These are phyloP conservation scores for Irpex lacteus DNA, from an alignment of 1,284 basidiomycete species.

Conservation along the genomic window DNA sequence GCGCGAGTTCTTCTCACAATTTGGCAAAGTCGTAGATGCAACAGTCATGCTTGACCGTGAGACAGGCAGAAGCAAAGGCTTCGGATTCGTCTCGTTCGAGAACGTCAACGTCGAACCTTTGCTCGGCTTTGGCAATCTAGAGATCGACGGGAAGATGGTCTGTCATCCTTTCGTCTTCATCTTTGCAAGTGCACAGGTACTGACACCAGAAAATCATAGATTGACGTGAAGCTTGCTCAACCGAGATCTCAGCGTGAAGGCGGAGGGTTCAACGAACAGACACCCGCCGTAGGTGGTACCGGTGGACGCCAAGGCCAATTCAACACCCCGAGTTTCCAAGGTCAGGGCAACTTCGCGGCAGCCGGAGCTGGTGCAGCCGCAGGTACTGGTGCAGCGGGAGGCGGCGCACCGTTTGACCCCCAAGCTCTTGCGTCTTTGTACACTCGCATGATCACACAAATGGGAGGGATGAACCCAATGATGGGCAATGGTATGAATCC, in stretches of 20 bases:
- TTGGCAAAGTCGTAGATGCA: conserved; percentile 92
- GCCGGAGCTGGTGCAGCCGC: conserved; percentile 18
- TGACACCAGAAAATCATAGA: conserved; percentile 43
- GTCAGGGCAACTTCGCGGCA: conserved; percentile 15
- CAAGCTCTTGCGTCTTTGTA: conserved; percentile 79
- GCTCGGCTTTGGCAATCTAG: conserved; percentile 81
- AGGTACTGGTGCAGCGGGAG: conserved; percentile 22
- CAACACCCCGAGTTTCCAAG: conserved; percentile 27
- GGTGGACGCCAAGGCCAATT: conserved; percentile 21
- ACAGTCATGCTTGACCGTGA: conserved; percentile 99
- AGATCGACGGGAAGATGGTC: conserved; percentile 91
- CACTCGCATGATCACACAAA: conserved; percentile 79
- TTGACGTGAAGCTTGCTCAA: conserved; percentile 93
- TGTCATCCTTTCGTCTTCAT: conserved; percentile 27
- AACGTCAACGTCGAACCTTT: conserved; percentile 85
- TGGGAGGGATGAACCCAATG: conserved; percentile 45
- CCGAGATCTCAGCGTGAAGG: conserved; percentile 76
- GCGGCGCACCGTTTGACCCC: conserved; percentile 71
- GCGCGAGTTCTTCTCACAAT: conserved; percentile 88
- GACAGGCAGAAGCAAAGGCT: conserved; percentile 94
- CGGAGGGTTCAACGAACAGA: conserved; percentile 36
- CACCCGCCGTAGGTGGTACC: conserved; percentile 15
- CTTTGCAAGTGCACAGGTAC: conserved; percentile 1
- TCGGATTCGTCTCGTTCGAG: conserved; percentile 96
- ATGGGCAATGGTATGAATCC: conserved; percentile 43